Evolutionary conservation across 129 eudicot species (phyloP).

Genomic region (Helichrysum umbraculigerum): DNA sequence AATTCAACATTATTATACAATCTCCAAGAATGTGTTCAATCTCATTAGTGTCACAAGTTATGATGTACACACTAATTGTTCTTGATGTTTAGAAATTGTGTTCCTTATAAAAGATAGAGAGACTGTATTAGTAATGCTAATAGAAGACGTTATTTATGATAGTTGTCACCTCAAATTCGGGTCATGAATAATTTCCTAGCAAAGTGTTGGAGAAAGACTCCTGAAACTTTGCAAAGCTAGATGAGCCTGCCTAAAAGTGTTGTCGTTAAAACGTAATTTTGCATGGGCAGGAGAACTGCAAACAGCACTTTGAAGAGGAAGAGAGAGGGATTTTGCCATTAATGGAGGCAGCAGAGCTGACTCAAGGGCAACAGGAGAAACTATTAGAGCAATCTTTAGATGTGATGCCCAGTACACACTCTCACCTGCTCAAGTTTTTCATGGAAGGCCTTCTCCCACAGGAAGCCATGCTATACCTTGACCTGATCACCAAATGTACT

Average conservation of each 20-base stretch:
- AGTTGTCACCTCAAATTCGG: too few species aligned
- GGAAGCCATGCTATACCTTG: conserved; percentile 80
- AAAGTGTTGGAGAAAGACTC: not conserved
- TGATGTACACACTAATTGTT: not conserved
- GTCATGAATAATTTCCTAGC: too few species aligned
- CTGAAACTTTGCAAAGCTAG: not conserved
- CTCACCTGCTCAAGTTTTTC: conserved; percentile 76
- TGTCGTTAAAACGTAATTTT: not conserved
- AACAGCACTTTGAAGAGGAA: conserved; percentile 80
- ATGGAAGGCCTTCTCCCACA: conserved; percentile 88
- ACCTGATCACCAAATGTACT: conserved; percentile 48
- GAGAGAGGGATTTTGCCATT: conserved; percentile 69
- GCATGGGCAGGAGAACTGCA: conserved; percentile 61
- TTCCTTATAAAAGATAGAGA: not conserved
- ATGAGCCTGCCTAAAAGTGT: not conserved
- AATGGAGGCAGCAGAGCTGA: conserved; percentile 82
- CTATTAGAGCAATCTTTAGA: conserved; percentile 65
- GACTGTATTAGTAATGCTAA: too few species aligned
- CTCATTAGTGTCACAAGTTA: not conserved
- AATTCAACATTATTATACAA: not conserved
- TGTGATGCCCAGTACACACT: conserved; percentile 79
- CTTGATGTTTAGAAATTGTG: not conserved
- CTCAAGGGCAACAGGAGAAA: conserved; percentile 52
- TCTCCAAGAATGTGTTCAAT: not conserved
- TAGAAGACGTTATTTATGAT: too few species aligned